A percentile compares a stretch with the other conserved stretches of the same genome.
phyloP scores from a whole-genome alignment of 148 eudicot species.

The Chenopodium album region DNA sequence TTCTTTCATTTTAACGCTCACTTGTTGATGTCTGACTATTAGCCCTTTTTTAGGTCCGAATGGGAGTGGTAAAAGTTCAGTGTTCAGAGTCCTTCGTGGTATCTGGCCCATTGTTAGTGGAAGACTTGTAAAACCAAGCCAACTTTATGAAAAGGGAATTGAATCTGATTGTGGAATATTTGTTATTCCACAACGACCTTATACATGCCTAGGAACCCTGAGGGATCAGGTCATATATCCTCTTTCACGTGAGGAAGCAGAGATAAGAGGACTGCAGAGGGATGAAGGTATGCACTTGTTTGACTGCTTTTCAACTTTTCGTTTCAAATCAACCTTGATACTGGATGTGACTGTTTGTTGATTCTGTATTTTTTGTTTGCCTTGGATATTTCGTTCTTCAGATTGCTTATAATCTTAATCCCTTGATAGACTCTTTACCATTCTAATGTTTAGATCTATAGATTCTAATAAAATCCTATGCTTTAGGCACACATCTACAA shows the following conservation, averaged over 20 bases:
- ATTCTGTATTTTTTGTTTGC: not conserved
- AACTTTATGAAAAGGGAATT: constrained; percentile 46
- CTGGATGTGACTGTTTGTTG: not conserved
- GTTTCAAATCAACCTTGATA: not conserved
- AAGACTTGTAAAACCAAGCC: constrained; percentile 58
- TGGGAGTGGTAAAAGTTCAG: constrained; percentile 97
- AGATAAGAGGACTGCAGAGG: constrained; percentile 41
- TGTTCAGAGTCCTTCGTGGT: constrained; percentile 91
- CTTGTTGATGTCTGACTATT: constrained; percentile 16
- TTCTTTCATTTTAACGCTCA: not conserved
- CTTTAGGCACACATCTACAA: not conserved
- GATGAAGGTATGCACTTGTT: constrained; percentile 36
- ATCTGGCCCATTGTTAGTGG: constrained; percentile 91
- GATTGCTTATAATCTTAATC: not conserved
- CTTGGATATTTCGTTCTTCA: not conserved
- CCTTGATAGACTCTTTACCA: not conserved
- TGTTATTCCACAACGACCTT: constrained; percentile 89
- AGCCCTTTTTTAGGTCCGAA: constrained; percentile 69
- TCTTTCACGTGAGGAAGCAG: constrained; percentile 75
- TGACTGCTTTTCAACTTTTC: not conserved
- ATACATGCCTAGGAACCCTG: constrained; percentile 90
- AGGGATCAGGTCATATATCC: constrained; percentile 97
- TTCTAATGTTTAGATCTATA: not conserved
- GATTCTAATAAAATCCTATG: not conserved
- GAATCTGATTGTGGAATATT: constrained; percentile 68